phyloP scores from a whole-genome alignment of 2,329 filamentous ascomycete genomes.

The Claviceps sp. region DNA sequence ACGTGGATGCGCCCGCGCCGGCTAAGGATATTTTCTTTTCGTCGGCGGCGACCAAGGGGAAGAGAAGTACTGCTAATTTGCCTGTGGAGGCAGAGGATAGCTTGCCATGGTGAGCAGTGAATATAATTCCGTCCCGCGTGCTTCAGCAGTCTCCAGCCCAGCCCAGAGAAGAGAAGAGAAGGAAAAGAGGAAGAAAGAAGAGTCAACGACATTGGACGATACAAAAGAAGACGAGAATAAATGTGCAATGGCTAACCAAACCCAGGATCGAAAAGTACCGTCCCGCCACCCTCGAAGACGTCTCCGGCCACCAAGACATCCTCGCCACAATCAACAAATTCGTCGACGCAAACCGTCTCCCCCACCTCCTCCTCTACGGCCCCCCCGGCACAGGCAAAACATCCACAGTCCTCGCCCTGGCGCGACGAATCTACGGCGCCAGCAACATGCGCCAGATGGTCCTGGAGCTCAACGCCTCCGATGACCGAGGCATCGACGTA shows the following conservation, averaged over 20 bases:
- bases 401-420: conserved; percentile 86
- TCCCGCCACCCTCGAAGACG: conserved; percentile 75
- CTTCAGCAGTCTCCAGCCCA: too few species aligned
- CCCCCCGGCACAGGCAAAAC: conserved; percentile 96
- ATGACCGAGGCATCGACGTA: conserved; percentile 95
- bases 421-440: conserved; percentile 79
- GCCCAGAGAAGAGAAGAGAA: not conserved
- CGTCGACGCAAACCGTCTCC: conserved; percentile 82
- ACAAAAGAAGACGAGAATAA: not conserved
- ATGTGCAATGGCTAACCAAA: not conserved
- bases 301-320: conserved; percentile 94
- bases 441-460: conserved; percentile 98
- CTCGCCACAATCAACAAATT: conserved; percentile 97
- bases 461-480: conserved; percentile 90
- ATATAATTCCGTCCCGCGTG: too few species aligned
- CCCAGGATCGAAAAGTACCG: conserved; percentile 91
- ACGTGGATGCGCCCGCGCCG: conserved; percentile 36
- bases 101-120: conserved; percentile 60
- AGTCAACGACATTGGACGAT: not conserved
- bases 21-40: conserved; percentile 51
- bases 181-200: not conserved
- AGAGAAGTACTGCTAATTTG: conserved; percentile 81
- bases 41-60: conserved; percentile 70
- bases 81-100: conserved; percentile 90
- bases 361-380: conserved; percentile 91